These are phyloP conservation scores for Lactarius sanguifluus DNA, from an alignment of 768 basidiomycete genomes.

Conservation along the genomic window DNA sequence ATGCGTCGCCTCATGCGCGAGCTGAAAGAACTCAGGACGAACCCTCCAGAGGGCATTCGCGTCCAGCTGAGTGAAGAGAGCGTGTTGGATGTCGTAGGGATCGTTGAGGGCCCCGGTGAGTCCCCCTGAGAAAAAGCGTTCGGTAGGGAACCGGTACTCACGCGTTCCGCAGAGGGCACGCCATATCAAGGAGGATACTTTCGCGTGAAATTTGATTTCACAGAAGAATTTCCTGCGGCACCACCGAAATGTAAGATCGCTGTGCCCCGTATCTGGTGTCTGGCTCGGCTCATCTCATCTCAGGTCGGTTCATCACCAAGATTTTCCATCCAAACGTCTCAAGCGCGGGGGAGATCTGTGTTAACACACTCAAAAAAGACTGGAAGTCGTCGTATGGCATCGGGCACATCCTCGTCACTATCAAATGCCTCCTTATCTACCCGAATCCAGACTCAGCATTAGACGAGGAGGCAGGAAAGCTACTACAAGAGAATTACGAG, in stretches of 20 bases:
- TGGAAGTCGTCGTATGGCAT: conserved; percentile 94
- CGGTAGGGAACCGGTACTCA: conserved; percentile 9
- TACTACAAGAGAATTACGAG: conserved; percentile 86
- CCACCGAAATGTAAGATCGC: conserved; percentile 86
- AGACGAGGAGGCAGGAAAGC: conserved; percentile 94
- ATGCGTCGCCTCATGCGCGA: conserved; percentile 89
- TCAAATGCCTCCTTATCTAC: conserved; percentile 94
- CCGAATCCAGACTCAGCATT: conserved; percentile 96
- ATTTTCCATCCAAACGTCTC: conserved; percentile 99
- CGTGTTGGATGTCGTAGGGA: conserved; percentile 81
- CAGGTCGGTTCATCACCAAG: conserved; percentile 90
- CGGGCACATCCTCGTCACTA: conserved; percentile 84
- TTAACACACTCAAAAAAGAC: conserved; percentile 96
- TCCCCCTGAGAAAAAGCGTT: conserved; percentile 16
- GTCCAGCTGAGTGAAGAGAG: conserved; percentile 85
- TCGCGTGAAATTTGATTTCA: conserved; percentile 80
- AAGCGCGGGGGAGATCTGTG: conserved; percentile 86
- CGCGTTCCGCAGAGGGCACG: conserved; percentile 49
- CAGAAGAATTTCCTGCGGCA: conserved; percentile 88
- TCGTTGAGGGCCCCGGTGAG: conserved; percentile 89
- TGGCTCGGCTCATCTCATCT: neutral
- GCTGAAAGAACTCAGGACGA: conserved; percentile 73
- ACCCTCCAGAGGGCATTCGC: conserved; percentile 91
- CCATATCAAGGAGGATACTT: conserved; percentile 76
- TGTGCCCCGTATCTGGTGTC: neutral